Evolutionary conservation across 805 yeast genomes (phyloP), one percentile per base, ranked within the genome.

Genomic region (Tetrapisispora taiwanensis): DNA sequence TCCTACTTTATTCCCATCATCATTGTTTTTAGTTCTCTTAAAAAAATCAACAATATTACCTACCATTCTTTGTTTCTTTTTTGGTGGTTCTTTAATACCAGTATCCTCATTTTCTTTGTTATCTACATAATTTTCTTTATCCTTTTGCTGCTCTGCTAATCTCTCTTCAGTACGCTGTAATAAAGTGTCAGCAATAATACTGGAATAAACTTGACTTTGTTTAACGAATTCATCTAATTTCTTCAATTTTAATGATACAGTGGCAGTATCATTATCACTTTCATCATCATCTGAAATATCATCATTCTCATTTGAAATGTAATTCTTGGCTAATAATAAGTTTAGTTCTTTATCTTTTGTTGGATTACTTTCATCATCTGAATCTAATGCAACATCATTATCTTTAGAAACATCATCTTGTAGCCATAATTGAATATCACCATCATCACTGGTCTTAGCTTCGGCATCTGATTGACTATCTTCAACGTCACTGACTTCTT

Each of bases 161-260:
- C 73, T 56, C 38, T 72, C 68, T 48, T 76, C 76, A 35, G 59
- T 52, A 38, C 63, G 51, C 33, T 57, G 56, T 7, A 81, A 56
- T 36, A 90, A 71, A 10, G 89, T 81, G 42, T 87, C 89, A 3
- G 95, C 79, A 35, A 90, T 84, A 51, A 90, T 86, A 48, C 81
- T 76, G 1, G 97, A 83, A 63, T 86, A 90, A 1, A 89, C 76
- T 58, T 87, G 89, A 15, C 96, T 85, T 56, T 85, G 81, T 54
- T 84, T 82, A n/a, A 90, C 87, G 49, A 90, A 70, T 31, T 77
- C 79, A 46, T 84, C 75, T 43, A 90, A 67, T 44, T 86, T 73
- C 43, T 74, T 73, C 36, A 87, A 66, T 55, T 86, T 85, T 37
- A 68, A 65, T 33, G 78, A 76, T n/a, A 67, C 66, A 2, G 76